These are phyloP conservation scores for Pseudomicrostroma phylloplanum DNA, from an alignment of 1,284 basidiomycete genomes.

Conservation along the genomic window DNA sequence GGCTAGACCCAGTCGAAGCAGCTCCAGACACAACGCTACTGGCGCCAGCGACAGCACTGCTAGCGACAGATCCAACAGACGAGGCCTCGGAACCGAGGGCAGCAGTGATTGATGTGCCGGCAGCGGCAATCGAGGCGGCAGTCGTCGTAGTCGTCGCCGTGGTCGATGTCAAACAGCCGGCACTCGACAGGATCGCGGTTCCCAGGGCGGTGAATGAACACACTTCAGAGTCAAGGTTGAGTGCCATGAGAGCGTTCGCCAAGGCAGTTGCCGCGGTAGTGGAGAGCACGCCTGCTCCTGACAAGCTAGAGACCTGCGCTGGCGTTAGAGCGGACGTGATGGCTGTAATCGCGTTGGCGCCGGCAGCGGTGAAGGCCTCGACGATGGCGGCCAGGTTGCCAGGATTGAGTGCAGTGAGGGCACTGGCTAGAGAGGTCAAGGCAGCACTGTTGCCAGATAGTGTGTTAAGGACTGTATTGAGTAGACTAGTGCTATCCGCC, in stretches of 20 bases:
- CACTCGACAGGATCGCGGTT: neutral
- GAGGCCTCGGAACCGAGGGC: neutral
- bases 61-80: neutral
- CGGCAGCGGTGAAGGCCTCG: neutral
- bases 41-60: no score
- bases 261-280: neutral
- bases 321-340: neutral
- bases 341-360: neutral
- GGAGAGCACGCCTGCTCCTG: neutral
- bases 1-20: no score
- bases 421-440: neutral
- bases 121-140: neutral
- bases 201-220: neutral
- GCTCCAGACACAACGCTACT: no score
- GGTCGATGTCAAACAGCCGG: neutral
- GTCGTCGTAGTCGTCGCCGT: neutral
- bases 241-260: constrained; percentile 3
- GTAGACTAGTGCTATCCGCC: neutral
- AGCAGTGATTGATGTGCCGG: neutral
- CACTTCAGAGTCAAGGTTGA: neutral
- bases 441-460: neutral
- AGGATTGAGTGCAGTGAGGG: neutral
- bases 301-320: neutral
- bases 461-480: neutral
- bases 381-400: neutral